Evolutionary conservation across 1,284 basidiomycete species (phyloP), one percentile per base, ranked within the genome.

Genomic region (Fistulina hepatica): DNA sequence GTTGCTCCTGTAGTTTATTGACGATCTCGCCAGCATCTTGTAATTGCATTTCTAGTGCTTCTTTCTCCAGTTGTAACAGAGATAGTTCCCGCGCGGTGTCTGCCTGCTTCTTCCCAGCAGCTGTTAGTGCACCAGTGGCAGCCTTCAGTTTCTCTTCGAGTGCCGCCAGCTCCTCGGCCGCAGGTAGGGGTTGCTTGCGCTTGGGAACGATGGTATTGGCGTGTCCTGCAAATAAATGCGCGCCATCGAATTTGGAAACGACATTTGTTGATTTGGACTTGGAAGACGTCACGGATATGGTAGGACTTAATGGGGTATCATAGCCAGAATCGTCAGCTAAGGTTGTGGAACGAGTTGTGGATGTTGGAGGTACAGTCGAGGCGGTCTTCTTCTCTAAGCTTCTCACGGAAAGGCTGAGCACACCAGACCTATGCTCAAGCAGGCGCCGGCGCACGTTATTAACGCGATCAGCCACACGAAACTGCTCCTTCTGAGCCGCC

Each of bases 171-270:
- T 55, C 64, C 36, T 46, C 44, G 48, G 64, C 44, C 40, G 60
- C 45, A 48, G 63, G 48, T 17, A 58, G 50, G 2, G 58, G 58
- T n/a, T 58, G 49, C 38, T 56, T 53, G 9, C 54, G 53, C 37
- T 53, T 57, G 0, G 77, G 78, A 0, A 76, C 60, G 12, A 81
- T 57, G 4, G 80, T 67, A 34, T 75, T 67, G 4, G 68, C 73
- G 46, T 88, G 81, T 0, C 83, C 83, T 1, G 83, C 81, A 47
- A 85, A 85, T 34, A 86, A 64, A 59, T 88, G 83, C 1, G 76
- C 74, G n/a, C 82, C 82, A 38, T 84, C 81, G 49, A 88, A 86
- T 28, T 71, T 75, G 19, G 61, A 13, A 4, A 36, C 34, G 11
- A 32, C 48, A 39, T 61, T 63, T 8, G 28, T 31, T n/a, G n/a